phyloP scores from a whole-genome alignment of 1,284 basidiomycete species.

The Cryptococcus hybrid region DNA sequence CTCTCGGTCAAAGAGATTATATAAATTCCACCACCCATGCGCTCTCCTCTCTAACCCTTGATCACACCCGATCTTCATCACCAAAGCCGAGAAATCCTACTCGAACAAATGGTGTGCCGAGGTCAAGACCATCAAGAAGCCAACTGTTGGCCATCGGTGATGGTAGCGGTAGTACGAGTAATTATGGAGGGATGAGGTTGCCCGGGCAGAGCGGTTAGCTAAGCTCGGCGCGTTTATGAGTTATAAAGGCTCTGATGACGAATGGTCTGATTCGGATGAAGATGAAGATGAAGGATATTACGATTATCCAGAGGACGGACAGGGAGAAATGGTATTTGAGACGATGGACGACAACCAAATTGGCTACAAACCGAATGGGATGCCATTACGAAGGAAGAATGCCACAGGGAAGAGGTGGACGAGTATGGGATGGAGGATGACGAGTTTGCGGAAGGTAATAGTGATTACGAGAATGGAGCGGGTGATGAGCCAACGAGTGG shows the following conservation, averaged over 20 bases:
- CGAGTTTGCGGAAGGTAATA: conserved; percentile 34
- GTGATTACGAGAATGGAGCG: conserved; percentile 26
- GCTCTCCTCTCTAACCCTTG: conserved; percentile 22
- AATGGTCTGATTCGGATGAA: conserved; percentile 7
- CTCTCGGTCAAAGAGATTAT: conserved; percentile 36
- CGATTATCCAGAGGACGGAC: conserved; percentile 12
- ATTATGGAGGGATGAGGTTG: conserved; percentile 23
- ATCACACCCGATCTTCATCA: conserved; percentile 10
- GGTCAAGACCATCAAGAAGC: background rate
- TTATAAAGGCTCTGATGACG: conserved; percentile 17
- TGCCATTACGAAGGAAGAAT: conserved; percentile 15
- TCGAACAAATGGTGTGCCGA: background rate
- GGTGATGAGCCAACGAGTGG: conserved; percentile 9
- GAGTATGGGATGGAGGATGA: conserved; percentile 32
- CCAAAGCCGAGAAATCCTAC: conserved; percentile 9
- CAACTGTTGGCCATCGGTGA: background rate
- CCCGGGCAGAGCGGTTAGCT: conserved; percentile 25
- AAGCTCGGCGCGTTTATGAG: conserved; percentile 32
- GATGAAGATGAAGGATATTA: conserved; percentile 14
- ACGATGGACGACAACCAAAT: conserved; percentile 8
- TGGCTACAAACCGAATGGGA: conserved; percentile 22
- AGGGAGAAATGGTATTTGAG: background rate
- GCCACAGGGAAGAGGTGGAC: conserved; percentile 24
- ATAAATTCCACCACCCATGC: conserved; percentile 30
- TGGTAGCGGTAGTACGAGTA: background rate